These are phyloP conservation scores for Glycine soja DNA, from an alignment of 306 rosid genomes.

Conservation along the genomic window DNA sequence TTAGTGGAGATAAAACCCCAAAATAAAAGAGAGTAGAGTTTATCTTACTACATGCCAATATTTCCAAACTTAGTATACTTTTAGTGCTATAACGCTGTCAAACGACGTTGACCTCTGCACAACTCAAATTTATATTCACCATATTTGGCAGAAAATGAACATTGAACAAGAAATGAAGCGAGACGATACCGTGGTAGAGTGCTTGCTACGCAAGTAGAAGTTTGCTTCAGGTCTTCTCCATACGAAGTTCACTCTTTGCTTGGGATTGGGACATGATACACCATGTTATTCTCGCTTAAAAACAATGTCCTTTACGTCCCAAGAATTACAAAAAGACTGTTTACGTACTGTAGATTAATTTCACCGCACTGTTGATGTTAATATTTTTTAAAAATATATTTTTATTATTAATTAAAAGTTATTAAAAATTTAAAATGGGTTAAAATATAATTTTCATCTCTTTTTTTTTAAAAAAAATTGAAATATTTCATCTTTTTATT, in stretches of 20 bases:
- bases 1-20: background rate
- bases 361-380: background rate
- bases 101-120: background rate
- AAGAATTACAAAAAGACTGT: background rate
- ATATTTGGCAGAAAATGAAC: background rate
- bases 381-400: too few species aligned
- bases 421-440: too few species aligned
- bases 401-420: too few species aligned
- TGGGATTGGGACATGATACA: too few species aligned
- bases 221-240: background rate
- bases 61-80: background rate
- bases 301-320: background rate
- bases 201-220: background rate
- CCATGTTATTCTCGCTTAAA: background rate
- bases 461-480: too few species aligned
- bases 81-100: background rate
- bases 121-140: background rate
- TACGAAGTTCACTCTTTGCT: background rate
- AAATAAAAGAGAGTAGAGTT: background rate
- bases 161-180: background rate
- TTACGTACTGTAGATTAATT: background rate
- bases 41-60: background rate
- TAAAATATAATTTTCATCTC: too few species aligned
- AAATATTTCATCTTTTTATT: too few species aligned
- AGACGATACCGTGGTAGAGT: conserved; percentile 10